These are phyloP conservation scores for Mycena amicta DNA, from an alignment of 768 basidiomycete genomes.

Conservation along the genomic window DNA sequence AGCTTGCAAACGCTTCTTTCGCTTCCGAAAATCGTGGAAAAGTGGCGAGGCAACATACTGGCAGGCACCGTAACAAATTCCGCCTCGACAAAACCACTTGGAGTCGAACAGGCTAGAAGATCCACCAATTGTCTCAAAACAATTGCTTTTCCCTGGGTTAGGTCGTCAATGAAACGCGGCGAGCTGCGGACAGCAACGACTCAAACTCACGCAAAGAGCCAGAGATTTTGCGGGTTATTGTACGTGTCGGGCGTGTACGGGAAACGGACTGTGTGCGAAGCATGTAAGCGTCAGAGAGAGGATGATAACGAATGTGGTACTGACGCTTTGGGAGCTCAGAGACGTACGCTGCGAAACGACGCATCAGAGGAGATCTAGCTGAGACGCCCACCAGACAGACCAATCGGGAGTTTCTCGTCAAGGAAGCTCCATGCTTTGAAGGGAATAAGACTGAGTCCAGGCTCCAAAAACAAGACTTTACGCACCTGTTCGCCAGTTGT, in stretches of 20 bases:
- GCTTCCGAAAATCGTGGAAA: no score
- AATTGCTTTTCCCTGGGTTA: not conserved
- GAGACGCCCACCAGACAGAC: constrained; percentile 25
- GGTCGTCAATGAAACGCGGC: no score
- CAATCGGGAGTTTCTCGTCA: constrained; percentile 43
- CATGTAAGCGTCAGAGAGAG: not conserved
- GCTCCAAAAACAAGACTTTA: not conserved
- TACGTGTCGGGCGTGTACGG: constrained; percentile 64
- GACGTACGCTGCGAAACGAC: constrained; percentile 39
- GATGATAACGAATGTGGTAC: constrained; percentile 15
- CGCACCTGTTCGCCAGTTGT: constrained; percentile 53
- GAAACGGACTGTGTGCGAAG: constrained; percentile 51
- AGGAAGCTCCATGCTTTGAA: constrained; percentile 46
- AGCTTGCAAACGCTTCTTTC: no score
- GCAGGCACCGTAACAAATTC: no score
- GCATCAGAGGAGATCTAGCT: not conserved
- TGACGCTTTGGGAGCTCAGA: constrained; percentile 43
- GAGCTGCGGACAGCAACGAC: not conserved
- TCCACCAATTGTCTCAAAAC: no score
- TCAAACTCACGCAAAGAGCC: constrained; percentile 54
- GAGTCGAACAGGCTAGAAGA: no score
- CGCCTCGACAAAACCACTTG: no score
- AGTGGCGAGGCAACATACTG: no score
- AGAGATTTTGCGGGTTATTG: constrained; percentile 64
- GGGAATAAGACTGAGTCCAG: not conserved